phyloP scores from a whole-genome alignment of 2,329 filamentous ascomycete genomes.

The Aspergillus hiratsukae region DNA sequence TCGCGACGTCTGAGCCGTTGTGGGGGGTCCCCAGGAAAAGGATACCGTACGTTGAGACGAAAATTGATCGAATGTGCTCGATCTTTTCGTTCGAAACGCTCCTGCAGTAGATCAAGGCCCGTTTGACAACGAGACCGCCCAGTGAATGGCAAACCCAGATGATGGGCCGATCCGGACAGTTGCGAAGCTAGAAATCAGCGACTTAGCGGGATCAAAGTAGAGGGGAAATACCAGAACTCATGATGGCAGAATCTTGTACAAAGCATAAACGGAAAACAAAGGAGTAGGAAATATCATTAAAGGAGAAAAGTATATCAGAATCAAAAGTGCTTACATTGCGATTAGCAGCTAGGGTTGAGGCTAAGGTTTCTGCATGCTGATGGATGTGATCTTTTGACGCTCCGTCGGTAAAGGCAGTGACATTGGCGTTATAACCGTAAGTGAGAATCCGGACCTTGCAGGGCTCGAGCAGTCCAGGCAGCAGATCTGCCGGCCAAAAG shows the following conservation, averaged over 20 bases:
- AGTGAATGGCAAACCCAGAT: constrained; percentile 73
- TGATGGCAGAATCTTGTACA: too few relatives aligned
- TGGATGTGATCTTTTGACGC: constrained; percentile 63
- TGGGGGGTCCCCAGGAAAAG: constrained; percentile 76
- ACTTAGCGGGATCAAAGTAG: not conserved
- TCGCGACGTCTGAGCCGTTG: constrained; percentile 62
- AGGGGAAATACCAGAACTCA: not conserved
- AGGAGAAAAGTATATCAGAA: too few relatives aligned
- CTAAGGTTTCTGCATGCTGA: constrained; percentile 66
- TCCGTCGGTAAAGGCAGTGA: constrained; percentile 48
- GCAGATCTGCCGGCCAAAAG: constrained; percentile 67
- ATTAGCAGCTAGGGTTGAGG: constrained; percentile 59
- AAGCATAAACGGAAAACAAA: too few relatives aligned
- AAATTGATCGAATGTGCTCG: constrained; percentile 64
- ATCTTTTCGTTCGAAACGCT: constrained; percentile 57
- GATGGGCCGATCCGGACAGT: constrained; percentile 60
- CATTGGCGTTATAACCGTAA: constrained; percentile 71
- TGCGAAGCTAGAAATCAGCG: constrained; percentile 28
- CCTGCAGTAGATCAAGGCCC: constrained; percentile 63
- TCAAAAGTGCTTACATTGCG: constrained; percentile 51
- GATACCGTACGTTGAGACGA: constrained; percentile 69
- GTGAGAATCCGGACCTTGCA: constrained; percentile 62
- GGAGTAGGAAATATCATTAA: too few relatives aligned
- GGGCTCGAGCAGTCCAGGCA: constrained; percentile 56
- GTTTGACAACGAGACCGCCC: constrained; percentile 68